Conservation (phyloP, 2,329 filamentous ascomycete species). For the Diaporthe amygdali region DNA sequence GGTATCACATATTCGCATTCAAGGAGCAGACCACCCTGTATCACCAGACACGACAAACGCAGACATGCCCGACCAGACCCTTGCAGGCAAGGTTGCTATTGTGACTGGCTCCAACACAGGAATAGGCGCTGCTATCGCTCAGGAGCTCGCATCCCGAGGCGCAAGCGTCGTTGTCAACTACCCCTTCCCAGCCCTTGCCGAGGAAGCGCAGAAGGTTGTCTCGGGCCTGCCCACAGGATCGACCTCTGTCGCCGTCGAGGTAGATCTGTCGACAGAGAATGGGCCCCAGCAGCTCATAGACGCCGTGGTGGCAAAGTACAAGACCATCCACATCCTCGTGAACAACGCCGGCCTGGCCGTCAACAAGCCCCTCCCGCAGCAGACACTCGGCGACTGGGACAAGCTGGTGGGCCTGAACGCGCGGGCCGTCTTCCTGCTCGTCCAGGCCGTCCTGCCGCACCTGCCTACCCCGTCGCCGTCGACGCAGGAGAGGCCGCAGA, state of each 20-base stretch:
- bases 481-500: not conserved
- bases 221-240: conserved; percentile 33
- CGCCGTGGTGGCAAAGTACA: conserved; percentile 39
- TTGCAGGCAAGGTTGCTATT: conserved; percentile 54
- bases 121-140: conserved; percentile 50
- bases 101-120: conserved; percentile 50
- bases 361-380: conserved; percentile 42
- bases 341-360: conserved; percentile 43
- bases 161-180: conserved; percentile 56
- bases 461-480: conserved; percentile 32
- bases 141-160: conserved; percentile 49
- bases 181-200: conserved; percentile 37
- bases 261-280: conserved; percentile 43
- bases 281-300: conserved; percentile 43
- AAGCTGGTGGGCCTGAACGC: conserved; percentile 46
- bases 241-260: conserved; percentile 43
- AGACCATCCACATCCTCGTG: conserved; percentile 44
- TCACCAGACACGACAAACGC: not conserved
- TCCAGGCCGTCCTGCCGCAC: conserved; percentile 43
- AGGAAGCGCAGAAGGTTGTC: conserved; percentile 36
- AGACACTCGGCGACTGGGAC: conserved; percentile 45
- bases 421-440: conserved; percentile 47
- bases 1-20: not conserved
- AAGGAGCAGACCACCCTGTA: not conserved
- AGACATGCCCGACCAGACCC: conserved; percentile 24